Base-by-base conservation (phyloP, 768 basidiomycete species). In the Pulveroboletus sp. region DNA sequence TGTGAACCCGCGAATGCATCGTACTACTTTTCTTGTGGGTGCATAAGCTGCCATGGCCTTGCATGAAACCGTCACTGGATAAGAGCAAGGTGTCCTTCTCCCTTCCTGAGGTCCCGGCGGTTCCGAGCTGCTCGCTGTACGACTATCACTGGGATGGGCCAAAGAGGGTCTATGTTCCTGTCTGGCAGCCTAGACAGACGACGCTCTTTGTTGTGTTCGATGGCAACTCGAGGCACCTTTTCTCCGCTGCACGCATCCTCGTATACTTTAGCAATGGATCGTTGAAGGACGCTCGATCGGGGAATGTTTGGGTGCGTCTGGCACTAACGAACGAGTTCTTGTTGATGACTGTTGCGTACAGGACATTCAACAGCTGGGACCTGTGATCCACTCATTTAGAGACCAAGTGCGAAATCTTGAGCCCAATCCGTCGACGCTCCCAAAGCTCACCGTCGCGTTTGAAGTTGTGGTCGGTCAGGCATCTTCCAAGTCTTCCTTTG, bases 111-210 rank as follows among this genome's bases (percentile, higher is more conserved):
- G 23, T 33, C 27, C 27, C 36, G 17, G 39, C n/a, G 6, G 19
- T 35, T 35, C 58, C 49, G 8, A 44, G 47, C 31, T 45, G 40
- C 39, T 60, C 57, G 8, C 31, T 63, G 3, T 53, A 60, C 2
- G 60, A 62, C 11, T 49, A 53, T 21, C 43, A 63, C 34, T 62
- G 57, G 61, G 52, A 63, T 16, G 61, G 58, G 20, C 60, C 61
- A 7, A 63, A 43, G 35, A 55, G 61, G 8, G 13, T 21, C 11
- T 51, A 57, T 16, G 31, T 63, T 37, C 57, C 57, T 4, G 57
- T 60, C 14, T 53, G 61, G 60, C 54, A 63, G 19, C 61, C 61
- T 10, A 53, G 58, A 21, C 57, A 57, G 42, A 62, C 61, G 11
- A 57, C 61, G 7, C 49, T 62, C 10, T 34, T 44, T 29, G 57